These are phyloP conservation scores for Pythium folliculosum DNA, from an alignment of 352 stramenopile species.

Conservation along the genomic window DNA sequence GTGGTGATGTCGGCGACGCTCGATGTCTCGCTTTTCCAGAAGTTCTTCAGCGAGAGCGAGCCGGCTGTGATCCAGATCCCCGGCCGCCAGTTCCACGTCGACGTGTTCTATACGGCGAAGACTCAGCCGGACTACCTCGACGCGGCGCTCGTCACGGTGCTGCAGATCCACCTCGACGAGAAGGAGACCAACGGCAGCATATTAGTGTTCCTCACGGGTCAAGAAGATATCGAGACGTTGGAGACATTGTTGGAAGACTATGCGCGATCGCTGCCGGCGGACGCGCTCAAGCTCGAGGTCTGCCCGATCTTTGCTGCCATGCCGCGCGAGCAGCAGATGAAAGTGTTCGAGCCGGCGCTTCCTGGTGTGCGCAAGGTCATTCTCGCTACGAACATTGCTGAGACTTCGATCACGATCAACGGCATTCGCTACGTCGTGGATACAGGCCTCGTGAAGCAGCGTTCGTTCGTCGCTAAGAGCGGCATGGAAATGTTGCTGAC, in stretches of 20 bases:
- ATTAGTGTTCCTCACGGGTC: constrained; percentile 94
- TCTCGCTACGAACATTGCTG: constrained; percentile 95
- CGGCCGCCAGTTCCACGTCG: constrained; percentile 87
- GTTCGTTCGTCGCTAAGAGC: constrained; percentile 84
- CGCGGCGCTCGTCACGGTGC: constrained; percentile 79
- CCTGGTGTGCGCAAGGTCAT: constrained; percentile 91
- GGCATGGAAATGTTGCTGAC: constrained; percentile 90
- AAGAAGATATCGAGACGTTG: constrained; percentile 96
- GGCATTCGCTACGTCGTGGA: constrained; percentile 92
- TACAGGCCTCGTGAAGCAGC: constrained; percentile 88
- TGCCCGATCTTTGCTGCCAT: constrained; percentile 97
- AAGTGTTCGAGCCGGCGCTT: constrained; percentile 89
- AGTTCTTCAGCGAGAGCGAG: constrained; percentile 92
- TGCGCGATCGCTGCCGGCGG: constrained; percentile 60
- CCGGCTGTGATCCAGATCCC: constrained; percentile 86
- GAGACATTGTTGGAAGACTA: constrained; percentile 87
- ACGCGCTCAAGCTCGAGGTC: constrained; percentile 81
- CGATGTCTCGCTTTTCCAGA: constrained; percentile 92
- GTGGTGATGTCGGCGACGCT: constrained; percentile 99
- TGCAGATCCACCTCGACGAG: constrained; percentile 91
- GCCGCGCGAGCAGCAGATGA: constrained; percentile 93
- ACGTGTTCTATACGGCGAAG: constrained; percentile 90
- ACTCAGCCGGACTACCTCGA: constrained; percentile 91
- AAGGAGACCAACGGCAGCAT: constrained; percentile 85
- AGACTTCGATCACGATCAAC: constrained; percentile 99